phyloP scores from a whole-genome alignment of 148 eudicot genomes.

The Persicaria tinctoria region DNA sequence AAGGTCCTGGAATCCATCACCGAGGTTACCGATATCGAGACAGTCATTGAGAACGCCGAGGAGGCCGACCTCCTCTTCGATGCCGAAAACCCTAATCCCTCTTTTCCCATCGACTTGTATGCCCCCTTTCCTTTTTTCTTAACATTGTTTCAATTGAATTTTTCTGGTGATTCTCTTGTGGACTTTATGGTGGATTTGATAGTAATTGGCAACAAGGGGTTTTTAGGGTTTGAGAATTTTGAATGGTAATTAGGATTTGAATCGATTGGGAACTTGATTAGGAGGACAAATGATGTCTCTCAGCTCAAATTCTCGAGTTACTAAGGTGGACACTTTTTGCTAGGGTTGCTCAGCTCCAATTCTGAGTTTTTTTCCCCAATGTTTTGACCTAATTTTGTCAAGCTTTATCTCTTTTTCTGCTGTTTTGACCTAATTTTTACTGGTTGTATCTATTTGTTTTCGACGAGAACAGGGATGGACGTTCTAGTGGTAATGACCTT shows the following conservation, averaged over 20 bases:
- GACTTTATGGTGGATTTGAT: background rate
- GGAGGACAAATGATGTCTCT: background rate
- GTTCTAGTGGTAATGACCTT: slow-evolving; percentile 44
- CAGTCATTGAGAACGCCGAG: slow-evolving; percentile 76
- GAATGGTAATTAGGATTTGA: background rate
- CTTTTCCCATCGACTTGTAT: slow-evolving; percentile 53
- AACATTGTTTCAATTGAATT: background rate
- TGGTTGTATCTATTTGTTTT: background rate
- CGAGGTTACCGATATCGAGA: slow-evolving; percentile 85
- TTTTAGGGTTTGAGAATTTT: background rate
- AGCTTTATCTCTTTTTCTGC: too few relatives aligned
- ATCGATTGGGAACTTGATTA: background rate
- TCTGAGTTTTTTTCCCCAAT: too few relatives aligned
- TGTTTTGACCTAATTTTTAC: slow-evolving; percentile 3
- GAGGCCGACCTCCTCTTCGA: slow-evolving; percentile 63
- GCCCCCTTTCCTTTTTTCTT: slow-evolving; percentile 9
- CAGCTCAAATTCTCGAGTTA: background rate
- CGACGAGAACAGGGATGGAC: slow-evolving; percentile 49
- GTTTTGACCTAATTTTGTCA: too few relatives aligned
- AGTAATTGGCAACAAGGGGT: background rate
- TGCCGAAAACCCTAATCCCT: slow-evolving; percentile 40
- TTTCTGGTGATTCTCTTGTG: background rate
- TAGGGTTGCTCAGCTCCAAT: background rate
- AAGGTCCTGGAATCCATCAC: slow-evolving; percentile 69
- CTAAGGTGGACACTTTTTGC: background rate